phyloP scores from a whole-genome alignment of 192 early-diverging fungal genomes.

The Podila minutissima region DNA sequence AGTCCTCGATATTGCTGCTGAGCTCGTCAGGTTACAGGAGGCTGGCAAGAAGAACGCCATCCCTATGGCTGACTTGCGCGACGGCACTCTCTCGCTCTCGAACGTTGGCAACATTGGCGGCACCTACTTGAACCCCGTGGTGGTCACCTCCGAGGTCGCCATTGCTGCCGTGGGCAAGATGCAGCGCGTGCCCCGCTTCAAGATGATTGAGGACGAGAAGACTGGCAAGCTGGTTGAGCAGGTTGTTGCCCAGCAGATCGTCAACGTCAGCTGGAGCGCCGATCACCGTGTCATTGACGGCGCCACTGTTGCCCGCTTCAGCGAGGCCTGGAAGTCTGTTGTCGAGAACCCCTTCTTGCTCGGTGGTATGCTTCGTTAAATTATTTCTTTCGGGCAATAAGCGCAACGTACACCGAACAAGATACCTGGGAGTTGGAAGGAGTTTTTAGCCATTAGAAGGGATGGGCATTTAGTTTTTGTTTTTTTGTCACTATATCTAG shows the following conservation, averaged over 20 bases:
- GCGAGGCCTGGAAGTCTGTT: conserved; percentile 81
- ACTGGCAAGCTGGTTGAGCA: conserved; percentile 65
- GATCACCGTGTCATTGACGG: conserved; percentile 98
- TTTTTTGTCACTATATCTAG: neutral
- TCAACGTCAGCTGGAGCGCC: conserved; percentile 90
- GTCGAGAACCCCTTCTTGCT: conserved; percentile 89
- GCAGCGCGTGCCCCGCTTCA: conserved; percentile 86
- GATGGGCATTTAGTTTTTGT: neutral
- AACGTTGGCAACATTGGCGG: conserved; percentile 97
- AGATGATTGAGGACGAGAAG: conserved; percentile 59
- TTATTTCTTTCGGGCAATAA: neutral
- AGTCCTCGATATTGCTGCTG: conserved; percentile 89
- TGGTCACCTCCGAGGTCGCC: conserved; percentile 88
- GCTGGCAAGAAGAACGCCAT: conserved; percentile 71
- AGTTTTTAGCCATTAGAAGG: neutral
- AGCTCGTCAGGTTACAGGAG: conserved; percentile 78
- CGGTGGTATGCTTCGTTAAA: conserved; percentile 66
- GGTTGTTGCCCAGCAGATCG: conserved; percentile 78
- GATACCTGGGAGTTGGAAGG: conserved; percentile 1
- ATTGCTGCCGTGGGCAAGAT: conserved; percentile 92
- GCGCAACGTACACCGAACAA: neutral
- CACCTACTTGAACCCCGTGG: conserved; percentile 86
- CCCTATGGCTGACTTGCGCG: conserved; percentile 72
- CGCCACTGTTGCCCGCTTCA: conserved; percentile 95
- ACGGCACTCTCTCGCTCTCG: conserved; percentile 92